Evolutionary conservation across 2,329 filamentous ascomycete species (phyloP).

Genomic region (Pseudogymnoascus sp.): DNA sequence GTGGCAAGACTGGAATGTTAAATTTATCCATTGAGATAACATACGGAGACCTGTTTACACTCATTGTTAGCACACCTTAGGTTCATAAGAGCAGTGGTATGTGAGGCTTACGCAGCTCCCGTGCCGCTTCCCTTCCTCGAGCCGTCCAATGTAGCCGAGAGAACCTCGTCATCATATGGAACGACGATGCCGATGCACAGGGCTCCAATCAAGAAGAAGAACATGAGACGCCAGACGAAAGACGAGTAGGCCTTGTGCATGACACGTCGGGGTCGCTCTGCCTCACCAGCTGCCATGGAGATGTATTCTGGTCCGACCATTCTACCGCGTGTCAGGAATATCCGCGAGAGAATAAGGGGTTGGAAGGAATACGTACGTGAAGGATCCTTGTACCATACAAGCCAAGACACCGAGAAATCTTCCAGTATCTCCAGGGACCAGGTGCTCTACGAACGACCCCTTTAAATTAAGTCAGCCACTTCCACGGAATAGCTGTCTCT

Average conservation of each 20-base stretch:
- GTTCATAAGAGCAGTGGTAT: background rate
- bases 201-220: constrained; percentile 64
- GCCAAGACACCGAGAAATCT: constrained; percentile 62
- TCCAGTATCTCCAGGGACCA: constrained; percentile 39
- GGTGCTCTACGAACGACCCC: constrained; percentile 31
- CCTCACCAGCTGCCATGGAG: constrained; percentile 60
- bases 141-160: constrained; percentile 44
- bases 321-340: constrained; percentile 57
- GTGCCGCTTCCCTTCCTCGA: constrained; percentile 22
- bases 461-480: constrained; percentile 57
- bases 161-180: constrained; percentile 51
- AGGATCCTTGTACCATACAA: constrained; percentile 69
- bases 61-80: constrained; percentile 10
- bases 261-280: constrained; percentile 52
- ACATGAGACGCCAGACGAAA: constrained; percentile 62
- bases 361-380: constrained; percentile 45
- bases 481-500: constrained; percentile 55
- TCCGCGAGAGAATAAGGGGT: constrained; percentile 58
- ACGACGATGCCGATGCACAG: constrained; percentile 59
- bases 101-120: background rate
- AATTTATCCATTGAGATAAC: constrained; percentile 57
- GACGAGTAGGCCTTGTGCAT: constrained; percentile 65
- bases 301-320: constrained; percentile 58
- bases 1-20: constrained; percentile 55
- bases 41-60: constrained; percentile 32